Percentiles rank a stretch among this genome's conserved stretches.
These are phyloP conservation scores for Hemisphaericaspora lyxosophila DNA, from an alignment of 1,139 yeast species.

Conservation along the genomic window DNA sequence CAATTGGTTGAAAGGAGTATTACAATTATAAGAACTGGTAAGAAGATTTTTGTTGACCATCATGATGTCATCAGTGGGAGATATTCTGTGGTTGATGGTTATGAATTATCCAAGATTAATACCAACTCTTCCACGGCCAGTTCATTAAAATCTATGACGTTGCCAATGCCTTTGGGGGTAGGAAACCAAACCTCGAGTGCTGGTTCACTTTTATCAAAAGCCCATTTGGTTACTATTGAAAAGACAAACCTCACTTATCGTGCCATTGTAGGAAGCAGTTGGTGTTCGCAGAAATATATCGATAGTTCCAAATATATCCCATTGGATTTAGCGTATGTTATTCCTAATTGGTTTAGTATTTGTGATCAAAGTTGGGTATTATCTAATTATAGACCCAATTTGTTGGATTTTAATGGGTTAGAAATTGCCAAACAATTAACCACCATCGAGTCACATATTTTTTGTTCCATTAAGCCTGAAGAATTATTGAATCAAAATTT, in stretches of 20 bases:
- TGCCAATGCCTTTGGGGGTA: slow-evolving; percentile 45
- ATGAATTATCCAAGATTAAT: slow-evolving; percentile 48
- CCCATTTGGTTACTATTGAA: slow-evolving; percentile 44
- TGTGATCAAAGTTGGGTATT: slow-evolving; percentile 50
- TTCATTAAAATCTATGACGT: slow-evolving; percentile 38
- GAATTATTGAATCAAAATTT: slow-evolving; percentile 78
- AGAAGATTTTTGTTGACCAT: slow-evolving; percentile 22
- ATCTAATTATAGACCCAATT: slow-evolving; percentile 49
- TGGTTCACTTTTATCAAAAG: slow-evolving; percentile 35
- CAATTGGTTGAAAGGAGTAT: slow-evolving; percentile 51
- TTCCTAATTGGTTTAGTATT: slow-evolving; percentile 39
- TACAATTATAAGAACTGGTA: slow-evolving; percentile 29
- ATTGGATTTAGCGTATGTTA: slow-evolving; percentile 25
- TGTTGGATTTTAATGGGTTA: slow-evolving; percentile 71
- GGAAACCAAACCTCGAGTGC: slow-evolving; percentile 45
- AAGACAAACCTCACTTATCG: slow-evolving; percentile 49
- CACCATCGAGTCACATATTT: slow-evolving; percentile 71
- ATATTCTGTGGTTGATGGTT: slow-evolving; percentile 52
- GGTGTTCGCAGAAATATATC: slow-evolving; percentile 40
- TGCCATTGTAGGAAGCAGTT: slow-evolving; percentile 49
- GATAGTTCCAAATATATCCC: slow-evolving; percentile 28
- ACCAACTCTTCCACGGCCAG: slow-evolving; percentile 42
- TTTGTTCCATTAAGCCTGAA: slow-evolving; percentile 63
- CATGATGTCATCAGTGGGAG: slow-evolving; percentile 26
- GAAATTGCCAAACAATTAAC: slow-evolving; percentile 88